Base-by-base conservation (phyloP, 2,329 filamentous ascomycete genomes). In the Stemphylium lycopersici region DNA sequence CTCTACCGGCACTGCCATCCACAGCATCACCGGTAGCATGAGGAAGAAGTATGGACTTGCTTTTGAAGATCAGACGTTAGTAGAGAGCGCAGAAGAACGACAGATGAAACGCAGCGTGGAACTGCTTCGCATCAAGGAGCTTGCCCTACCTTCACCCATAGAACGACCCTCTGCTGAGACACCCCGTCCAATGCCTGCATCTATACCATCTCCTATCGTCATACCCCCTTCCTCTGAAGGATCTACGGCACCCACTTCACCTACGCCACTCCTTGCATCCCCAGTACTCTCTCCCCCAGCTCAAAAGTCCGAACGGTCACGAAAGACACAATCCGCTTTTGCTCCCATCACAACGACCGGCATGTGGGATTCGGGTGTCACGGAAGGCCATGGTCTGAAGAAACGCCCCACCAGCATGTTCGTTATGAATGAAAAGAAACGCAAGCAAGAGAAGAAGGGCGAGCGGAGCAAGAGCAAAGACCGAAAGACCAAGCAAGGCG, bases 361-460 rank as follows among this genome's bases (percentile, higher is more conserved):
- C 4, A 43, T 75, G 38, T 75, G 72, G 72, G 72, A 74, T 42
- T 75, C 70, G 1, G 71, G 70, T 1, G 66, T 73, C 7, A 55
- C 58, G 0, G 69, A 73, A 6, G 65, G 65, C 8, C 56, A 62
- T 2, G 60, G 67, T 1, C 44, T 71, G n/a, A 71, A 69, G 47
- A 55, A 51, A 13, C 62, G 69, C 15, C 70, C 71, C 2, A 73
- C 70, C 1, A 73, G 72, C 57, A 63, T 74, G 63, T 65, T 71
- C 7, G 65, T 72, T 24, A 57, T 71, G 43, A 71, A 68, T 22
- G 68, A 71, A 52, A 71, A 69, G 40, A 71, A 68, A 48, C 62
- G 57, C 38, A 70, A 70, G 42, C 63, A 69, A 36, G 63, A 69
- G 16, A 62, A 62, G 49, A 70, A 70, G 56, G 50, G 65, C 20